Conservation (phyloP, 2,329 filamentous ascomycete genomes). For the Aspergillus spinulosporus region DNA sequence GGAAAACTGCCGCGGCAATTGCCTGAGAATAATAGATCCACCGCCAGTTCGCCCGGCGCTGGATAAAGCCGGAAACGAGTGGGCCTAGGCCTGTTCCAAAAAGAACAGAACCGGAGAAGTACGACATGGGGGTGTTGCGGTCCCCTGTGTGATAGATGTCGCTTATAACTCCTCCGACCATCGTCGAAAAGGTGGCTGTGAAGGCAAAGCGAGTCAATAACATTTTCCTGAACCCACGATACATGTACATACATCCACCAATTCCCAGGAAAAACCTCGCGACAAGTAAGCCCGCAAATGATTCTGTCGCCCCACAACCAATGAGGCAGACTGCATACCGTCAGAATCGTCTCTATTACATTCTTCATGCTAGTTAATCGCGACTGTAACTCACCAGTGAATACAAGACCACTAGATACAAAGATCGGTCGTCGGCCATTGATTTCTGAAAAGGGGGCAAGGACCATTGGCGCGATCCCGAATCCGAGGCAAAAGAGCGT, state of each 20-base stretch:
- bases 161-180: slow-evolving; percentile 85
- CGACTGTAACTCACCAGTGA: slow-evolving; percentile 46
- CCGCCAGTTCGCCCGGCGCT: slow-evolving; percentile 68
- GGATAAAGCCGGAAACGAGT: slow-evolving; percentile 68
- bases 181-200: slow-evolving; percentile 71
- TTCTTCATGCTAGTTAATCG: not conserved
- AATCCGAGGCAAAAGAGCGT: slow-evolving; percentile 80
- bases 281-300: slow-evolving; percentile 70
- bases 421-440: slow-evolving; percentile 83
- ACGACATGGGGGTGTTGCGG: slow-evolving; percentile 83
- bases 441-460: slow-evolving; percentile 82
- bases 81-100: slow-evolving; percentile 79
- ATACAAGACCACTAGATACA: slow-evolving; percentile 67
- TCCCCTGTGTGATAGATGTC: slow-evolving; percentile 78
- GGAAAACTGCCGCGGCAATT: slow-evolving; percentile 65
- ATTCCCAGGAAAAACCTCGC: slow-evolving; percentile 72
- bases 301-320: slow-evolving; percentile 68
- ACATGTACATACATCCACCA: slow-evolving; percentile 60
- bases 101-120: slow-evolving; percentile 77
- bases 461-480: slow-evolving; percentile 77
- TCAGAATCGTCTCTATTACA: not conserved
- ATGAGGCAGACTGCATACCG: slow-evolving; percentile 59
- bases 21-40: slow-evolving; percentile 90
- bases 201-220: not conserved
- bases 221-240: no score